Base-by-base conservation (phyloP, 1,284 basidiomycete species). In the Tilletia indica region DNA sequence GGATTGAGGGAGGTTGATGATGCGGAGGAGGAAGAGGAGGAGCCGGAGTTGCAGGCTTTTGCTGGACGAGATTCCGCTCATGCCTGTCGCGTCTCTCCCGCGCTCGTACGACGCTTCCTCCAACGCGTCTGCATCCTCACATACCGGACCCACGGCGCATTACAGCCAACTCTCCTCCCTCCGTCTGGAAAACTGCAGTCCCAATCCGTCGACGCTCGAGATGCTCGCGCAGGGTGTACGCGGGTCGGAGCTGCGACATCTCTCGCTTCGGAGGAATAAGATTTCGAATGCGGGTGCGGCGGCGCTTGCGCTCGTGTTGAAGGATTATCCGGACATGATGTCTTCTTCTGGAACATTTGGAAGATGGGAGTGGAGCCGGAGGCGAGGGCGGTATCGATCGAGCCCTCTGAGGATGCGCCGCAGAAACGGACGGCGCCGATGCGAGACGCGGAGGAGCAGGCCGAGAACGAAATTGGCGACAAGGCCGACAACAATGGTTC, bases 211-310 rank as follows among this genome's bases (percentile, higher is more conserved):
- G 9, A 70, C 79, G 31, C 72, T 83, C 38, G 80, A 82, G 47
- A 67, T 77, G 70, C 70, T 83, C 0, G 77, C 80, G 0, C 72
- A 79, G 34, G 73, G 77, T 4, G 78, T 83, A 25, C 80, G 80
- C 2, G 73, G 70, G 61, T 82, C 80, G 4, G 75, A 77, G 9
- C 71, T 83, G 9, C 76, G 74, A n/a, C 82, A 83, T 42, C 70
- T 83, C 12, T 81, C 80, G 36, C 73, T 83, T 9, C 76, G 81
- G 48, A 76, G 77, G 39, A 81, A 81, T 74, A 72, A 72, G 67
- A 78, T 82, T 58, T 71, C 70, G 11, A 72, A 72, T n/a, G n/a
- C n/a, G n/a, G n/a, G n/a, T n/a, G n/a, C n/a, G n/a, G n/a, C n/a
- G n/a, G n/a, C n/a, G n/a, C n/a, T n/a, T n/a, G n/a, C n/a, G n/a